Evolutionary conservation across 495 filamentous ascomycete genomes (phyloP), one percentile per base, ranked within the genome.

Genomic region (Hypoxylon crocopeplum): DNA sequence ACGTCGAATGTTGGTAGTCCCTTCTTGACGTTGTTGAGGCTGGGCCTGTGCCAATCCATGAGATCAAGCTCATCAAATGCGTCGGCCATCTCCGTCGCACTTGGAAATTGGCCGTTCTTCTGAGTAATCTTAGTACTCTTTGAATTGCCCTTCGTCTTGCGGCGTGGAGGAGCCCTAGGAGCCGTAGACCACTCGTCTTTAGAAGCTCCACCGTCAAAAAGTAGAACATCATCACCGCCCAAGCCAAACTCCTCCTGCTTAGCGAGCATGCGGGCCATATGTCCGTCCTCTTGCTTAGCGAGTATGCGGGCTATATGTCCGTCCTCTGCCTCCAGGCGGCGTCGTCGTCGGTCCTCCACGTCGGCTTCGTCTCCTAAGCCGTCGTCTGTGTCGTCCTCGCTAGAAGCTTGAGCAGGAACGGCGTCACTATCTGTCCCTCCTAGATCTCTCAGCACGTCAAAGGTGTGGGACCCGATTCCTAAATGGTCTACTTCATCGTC

Each of bases 41-140:
- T 77, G 78, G 72, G 86, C n/a, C 86, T 81, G 17, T 88, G 80
- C 69, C 88, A 89, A 59, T 94, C 91, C 84, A 91, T 91, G 22
- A 94, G 77, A 66, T 96, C 91, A 56, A 96, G 84, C 20, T 83
- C 87, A 59, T 87, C 84, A 63, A 93, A 92, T 2, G 85, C 84
- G 65, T 93, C 86, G 0, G 87, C 88, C 53, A 92, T 82, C 10
- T 79, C 72, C 12, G 76, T 79, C 11, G 86, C 87, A 33, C 81
- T 84, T 21, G 86, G 81, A 52, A 85, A 88, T 56, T 64, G 59
- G 7, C 74, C 70, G n/a, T 39, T 56, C 48, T 40, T 59, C 33
- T 61, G 50, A 17, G 65, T 36, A 4, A 68, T 46, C 17, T 58
- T 60, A 2, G 64, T 52, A 16, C 45, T 68, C 38, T 62, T 60